Conservation (phyloP, 129 eudicot species). For the Lonicera japonica region DNA sequence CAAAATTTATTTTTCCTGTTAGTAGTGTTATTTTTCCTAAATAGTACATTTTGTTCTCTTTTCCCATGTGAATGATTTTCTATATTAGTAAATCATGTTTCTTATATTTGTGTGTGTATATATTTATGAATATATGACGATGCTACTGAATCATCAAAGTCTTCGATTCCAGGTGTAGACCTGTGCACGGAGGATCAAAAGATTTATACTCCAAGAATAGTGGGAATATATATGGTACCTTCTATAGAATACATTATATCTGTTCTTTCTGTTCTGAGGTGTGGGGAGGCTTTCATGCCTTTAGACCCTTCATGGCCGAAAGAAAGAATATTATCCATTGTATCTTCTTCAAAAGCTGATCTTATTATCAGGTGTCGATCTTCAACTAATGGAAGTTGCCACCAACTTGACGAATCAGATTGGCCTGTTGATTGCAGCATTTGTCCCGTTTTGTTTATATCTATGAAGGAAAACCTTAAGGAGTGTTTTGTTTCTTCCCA, state of each 20-base stretch:
- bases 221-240: slow-evolving; percentile 82
- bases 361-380: slow-evolving; percentile 44
- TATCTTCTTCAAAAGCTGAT: slow-evolving; percentile 58
- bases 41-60: no score
- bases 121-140: no score
- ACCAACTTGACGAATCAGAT: slow-evolving; percentile 34
- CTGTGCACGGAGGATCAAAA: slow-evolving; percentile 7
- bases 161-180: slow-evolving; percentile 8
- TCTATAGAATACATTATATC: slow-evolving; percentile 76
- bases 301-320: slow-evolving; percentile 89
- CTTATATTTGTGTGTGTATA: no score
- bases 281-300: slow-evolving; percentile 90
- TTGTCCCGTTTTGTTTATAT: slow-evolving; percentile 39
- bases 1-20: no score
- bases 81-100: no score
- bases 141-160: neutral
- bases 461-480: slow-evolving; percentile 27
- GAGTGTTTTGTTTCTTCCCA: slow-evolving; percentile 21
- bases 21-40: no score
- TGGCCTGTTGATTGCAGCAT: slow-evolving; percentile 40
- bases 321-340: slow-evolving; percentile 48
- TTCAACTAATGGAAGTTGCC: slow-evolving; percentile 29
- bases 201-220: slow-evolving; percentile 36
- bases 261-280: slow-evolving; percentile 68
- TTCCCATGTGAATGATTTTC: no score